Evolutionary conservation across 2,329 filamentous ascomycete genomes (phyloP).

Genomic region (Colletotrichum paranaense): DNA sequence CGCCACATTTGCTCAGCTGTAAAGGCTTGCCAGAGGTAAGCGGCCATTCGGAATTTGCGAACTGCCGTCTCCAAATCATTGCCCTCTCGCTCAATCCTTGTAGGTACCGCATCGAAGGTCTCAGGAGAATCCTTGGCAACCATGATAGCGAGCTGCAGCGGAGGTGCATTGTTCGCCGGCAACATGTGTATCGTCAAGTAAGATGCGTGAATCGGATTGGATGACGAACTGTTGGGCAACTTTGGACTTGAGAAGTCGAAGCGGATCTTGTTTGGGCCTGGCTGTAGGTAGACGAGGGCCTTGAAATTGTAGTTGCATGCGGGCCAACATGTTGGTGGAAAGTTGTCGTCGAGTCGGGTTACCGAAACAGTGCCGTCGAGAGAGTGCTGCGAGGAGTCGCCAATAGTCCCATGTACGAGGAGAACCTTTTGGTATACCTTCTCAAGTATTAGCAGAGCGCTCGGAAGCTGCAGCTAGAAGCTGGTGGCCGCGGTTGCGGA

Average conservation of each 20-base stretch:
- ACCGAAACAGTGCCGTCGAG: constrained; percentile 79
- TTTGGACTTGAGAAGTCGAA: constrained; percentile 91
- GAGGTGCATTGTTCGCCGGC: constrained; percentile 80
- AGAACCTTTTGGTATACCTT: constrained; percentile 94
- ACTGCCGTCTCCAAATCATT: constrained; percentile 85
- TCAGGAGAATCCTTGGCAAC: constrained; percentile 88
- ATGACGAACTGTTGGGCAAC: constrained; percentile 74
- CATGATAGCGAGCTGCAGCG: constrained; percentile 89
- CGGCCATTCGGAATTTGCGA: constrained; percentile 92
- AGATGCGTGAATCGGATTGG: constrained; percentile 79
- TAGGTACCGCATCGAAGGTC: constrained; percentile 85
- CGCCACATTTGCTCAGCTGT: constrained; percentile 97
- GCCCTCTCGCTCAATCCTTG: constrained; percentile 80
- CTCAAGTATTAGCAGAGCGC: constrained; percentile 38
- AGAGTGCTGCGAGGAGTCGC: constrained; percentile 73
- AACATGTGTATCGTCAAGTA: constrained; percentile 89
- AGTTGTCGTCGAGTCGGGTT: constrained; percentile 84
- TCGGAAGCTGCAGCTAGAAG: constrained; percentile 22
- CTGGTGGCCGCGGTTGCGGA: not conserved
- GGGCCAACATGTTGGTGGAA: constrained; percentile 87
- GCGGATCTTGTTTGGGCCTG: constrained; percentile 87
- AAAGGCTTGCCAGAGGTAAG: constrained; percentile 97
- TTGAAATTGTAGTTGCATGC: constrained; percentile 93
- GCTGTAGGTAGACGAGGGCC: constrained; percentile 87
- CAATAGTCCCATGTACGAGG: constrained; percentile 83